Percentiles rank a stretch among this genome's conserved stretches.
Evolutionary conservation across 441 rosid genomes (phyloP).

Genomic region (Viola pubescens): DNA sequence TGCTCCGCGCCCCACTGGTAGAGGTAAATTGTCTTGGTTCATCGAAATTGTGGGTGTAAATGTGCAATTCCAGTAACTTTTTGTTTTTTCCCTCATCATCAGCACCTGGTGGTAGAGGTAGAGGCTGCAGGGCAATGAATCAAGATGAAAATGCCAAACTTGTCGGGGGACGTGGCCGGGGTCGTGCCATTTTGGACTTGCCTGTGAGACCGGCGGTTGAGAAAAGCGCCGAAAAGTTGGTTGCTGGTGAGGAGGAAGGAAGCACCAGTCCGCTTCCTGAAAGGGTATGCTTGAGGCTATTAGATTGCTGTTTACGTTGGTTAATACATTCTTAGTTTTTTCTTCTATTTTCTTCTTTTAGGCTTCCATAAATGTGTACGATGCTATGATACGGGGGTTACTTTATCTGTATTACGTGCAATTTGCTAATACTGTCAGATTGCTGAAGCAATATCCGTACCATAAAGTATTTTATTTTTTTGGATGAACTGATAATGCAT

Average conservation of each 20-base stretch:
- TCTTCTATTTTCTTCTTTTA: background rate
- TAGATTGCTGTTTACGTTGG: background rate
- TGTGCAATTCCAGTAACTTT: slow-evolving; percentile 11
- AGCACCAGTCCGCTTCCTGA: slow-evolving; percentile 49
- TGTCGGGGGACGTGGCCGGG: slow-evolving; percentile 27
- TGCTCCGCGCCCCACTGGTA: slow-evolving; percentile 28
- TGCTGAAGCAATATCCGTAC: background rate
- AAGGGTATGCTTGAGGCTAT: slow-evolving; percentile 29
- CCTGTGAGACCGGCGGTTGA: slow-evolving; percentile 27
- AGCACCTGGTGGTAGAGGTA: slow-evolving; percentile 33
- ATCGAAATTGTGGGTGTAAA: slow-evolving; percentile 4
- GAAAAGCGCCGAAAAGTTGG: slow-evolving; percentile 39
- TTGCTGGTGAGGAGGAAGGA: slow-evolving; percentile 44
- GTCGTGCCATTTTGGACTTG: slow-evolving; percentile 25
- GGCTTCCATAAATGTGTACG: no score
- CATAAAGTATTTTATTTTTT: background rate
- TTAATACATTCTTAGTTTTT: background rate
- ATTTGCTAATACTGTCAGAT: background rate
- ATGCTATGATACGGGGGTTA: no score
- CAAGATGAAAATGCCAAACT: slow-evolving; percentile 28
- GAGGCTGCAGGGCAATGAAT: slow-evolving; percentile 36
- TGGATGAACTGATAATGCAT: no score
- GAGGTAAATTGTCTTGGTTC: slow-evolving; percentile 24
- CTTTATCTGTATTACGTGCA: background rate
- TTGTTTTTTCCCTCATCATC: slow-evolving; percentile 14